Conservation (phyloP, 306 rosid genomes). For the Dalbergia cultrata region DNA sequence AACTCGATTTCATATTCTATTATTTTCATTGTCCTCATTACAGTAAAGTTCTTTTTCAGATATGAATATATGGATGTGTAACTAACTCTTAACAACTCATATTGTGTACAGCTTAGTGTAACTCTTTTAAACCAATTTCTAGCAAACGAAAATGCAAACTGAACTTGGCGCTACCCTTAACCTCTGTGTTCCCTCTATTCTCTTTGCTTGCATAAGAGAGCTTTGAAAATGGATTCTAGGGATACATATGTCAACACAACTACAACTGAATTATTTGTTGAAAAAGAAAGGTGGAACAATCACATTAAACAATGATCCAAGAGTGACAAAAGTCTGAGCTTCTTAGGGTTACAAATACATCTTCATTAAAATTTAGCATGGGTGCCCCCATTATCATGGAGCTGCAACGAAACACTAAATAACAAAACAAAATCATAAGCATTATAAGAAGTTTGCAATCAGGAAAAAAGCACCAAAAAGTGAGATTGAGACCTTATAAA, state of each 20-base stretch:
- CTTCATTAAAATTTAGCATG: constrained; percentile 29
- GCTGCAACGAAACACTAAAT: not conserved
- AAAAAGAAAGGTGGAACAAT: constrained; percentile 18
- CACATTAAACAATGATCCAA: constrained; percentile 27
- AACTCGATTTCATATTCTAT: no score
- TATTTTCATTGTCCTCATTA: no score
- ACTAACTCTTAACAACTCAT: no score
- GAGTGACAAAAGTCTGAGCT: not conserved
- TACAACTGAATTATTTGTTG: constrained; percentile 10
- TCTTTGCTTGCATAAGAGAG: not conserved
- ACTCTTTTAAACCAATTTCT: no score
- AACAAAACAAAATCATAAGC: not conserved
- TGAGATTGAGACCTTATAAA: not conserved
- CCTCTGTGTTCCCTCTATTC: no score
- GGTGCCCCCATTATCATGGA: not conserved
- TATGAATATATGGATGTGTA: no score
- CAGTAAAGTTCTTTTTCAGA: no score
- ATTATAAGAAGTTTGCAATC: constrained; percentile 1
- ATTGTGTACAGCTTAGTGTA: no score
- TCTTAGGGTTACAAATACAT: constrained; percentile 6
- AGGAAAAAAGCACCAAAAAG: not conserved
- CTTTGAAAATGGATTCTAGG: not conserved
- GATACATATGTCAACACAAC: constrained; percentile 5
- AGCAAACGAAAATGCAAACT: no score
- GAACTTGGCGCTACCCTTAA: no score